A percentile compares a stretch with the other conserved stretches of the same genome.
Conservation (phyloP, 768 basidiomycete genomes). For the Pulveroboletus sp. region DNA sequence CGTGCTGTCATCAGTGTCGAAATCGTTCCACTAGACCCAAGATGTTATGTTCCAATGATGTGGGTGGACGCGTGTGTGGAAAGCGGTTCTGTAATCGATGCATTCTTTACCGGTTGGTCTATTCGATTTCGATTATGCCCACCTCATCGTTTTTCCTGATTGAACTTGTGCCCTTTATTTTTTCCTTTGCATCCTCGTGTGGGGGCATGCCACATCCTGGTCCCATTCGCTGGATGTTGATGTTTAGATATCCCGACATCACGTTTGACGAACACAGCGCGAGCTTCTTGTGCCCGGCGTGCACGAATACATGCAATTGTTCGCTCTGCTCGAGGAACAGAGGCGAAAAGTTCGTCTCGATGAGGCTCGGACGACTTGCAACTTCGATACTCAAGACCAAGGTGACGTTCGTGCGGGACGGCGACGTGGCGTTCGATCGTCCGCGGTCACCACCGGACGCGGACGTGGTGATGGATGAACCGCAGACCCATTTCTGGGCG, state of each 20-base stretch:
- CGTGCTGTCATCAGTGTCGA: conserved; percentile 38
- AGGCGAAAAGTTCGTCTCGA: conserved; percentile 43
- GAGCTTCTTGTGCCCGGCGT: conserved; percentile 42
- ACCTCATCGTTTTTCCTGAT: conserved; percentile 3
- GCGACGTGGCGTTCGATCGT: background rate
- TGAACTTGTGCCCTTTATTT: background rate
- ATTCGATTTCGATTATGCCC: background rate
- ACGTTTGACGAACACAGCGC: conserved; percentile 30
- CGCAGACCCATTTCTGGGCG: conserved; percentile 27
- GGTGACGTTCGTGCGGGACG: conserved; percentile 24
- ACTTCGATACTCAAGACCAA: conserved; percentile 18
- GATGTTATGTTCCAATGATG: conserved; percentile 31
- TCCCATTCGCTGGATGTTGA: background rate
- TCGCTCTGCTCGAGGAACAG: conserved; percentile 39
- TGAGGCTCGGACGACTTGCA: conserved; percentile 23
- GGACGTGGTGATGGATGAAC: background rate
- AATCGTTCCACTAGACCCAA: conserved; percentile 24
- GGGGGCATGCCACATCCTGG: background rate
- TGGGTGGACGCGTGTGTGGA: conserved; percentile 22
- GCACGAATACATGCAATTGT: conserved; percentile 46
- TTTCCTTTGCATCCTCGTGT: background rate
- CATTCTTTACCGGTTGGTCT: conserved; percentile 29
- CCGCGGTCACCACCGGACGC: background rate
- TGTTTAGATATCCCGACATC: conserved; percentile 36
- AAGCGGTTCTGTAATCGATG: conserved; percentile 35